Evolutionary conservation across 2,329 filamentous ascomycete genomes (phyloP).

Genomic region (Trichoderma sp.): DNA sequence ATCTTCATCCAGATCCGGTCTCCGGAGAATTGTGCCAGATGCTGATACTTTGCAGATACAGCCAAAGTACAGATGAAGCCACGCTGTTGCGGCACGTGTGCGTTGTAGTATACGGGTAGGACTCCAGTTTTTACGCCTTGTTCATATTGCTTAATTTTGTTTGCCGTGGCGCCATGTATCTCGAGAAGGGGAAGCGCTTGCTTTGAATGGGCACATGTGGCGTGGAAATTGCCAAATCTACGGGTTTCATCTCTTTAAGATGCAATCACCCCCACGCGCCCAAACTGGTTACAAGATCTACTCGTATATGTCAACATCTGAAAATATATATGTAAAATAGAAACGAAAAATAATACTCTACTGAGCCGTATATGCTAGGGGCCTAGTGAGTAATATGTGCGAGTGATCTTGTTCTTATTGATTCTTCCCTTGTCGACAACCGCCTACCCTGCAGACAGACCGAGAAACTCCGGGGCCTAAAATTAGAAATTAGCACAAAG

Average conservation of each 20-base stretch:
- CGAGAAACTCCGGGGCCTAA: background rate
- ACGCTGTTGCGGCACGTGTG: background rate
- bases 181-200: background rate
- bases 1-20: constrained; percentile 5
- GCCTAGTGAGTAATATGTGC: background rate
- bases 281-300: background rate
- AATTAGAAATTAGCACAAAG: constrained; percentile 14
- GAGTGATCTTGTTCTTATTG: background rate
- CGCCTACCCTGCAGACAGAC: background rate
- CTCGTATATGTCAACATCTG: background rate
- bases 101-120: background rate
- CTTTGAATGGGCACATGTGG: background rate
- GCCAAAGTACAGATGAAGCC: background rate
- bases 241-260: background rate
- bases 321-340: background rate
- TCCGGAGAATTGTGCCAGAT: background rate
- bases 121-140: background rate
- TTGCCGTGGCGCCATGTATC: background rate
- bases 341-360: background rate
- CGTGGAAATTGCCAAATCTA: background rate
- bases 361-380: background rate
- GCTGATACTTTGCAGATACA: background rate
- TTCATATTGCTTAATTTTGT: background rate
- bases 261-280: background rate
- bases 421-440: background rate